phyloP scores from a whole-genome alignment of 2,329 filamentous ascomycete species.

The Ceratocystiopsis brevicomis region DNA sequence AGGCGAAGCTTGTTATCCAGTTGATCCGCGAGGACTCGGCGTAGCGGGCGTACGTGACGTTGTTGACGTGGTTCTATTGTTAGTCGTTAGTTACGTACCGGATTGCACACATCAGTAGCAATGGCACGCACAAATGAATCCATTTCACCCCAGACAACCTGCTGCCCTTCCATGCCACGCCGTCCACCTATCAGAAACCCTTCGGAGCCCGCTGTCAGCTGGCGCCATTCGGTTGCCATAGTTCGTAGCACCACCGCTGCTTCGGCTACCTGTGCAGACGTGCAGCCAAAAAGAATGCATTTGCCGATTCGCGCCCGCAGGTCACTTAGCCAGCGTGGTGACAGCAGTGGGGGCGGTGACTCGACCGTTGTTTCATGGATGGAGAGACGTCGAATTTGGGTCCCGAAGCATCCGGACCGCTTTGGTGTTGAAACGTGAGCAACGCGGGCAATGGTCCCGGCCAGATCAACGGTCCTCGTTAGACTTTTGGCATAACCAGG shows the following conservation, averaged over 20 bases:
- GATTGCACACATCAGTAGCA: no score
- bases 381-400: no score
- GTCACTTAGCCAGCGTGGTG: slow-evolving; percentile 46
- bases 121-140: slow-evolving; percentile 28
- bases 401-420: no score
- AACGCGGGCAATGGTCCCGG: no score
- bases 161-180: slow-evolving; percentile 43
- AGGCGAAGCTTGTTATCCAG: slow-evolving; percentile 54
- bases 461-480: no score
- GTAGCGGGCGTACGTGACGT: slow-evolving; percentile 65
- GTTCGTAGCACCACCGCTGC: slow-evolving; percentile 40
- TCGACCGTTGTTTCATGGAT: no score
- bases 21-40: slow-evolving; percentile 67
- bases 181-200: slow-evolving; percentile 50
- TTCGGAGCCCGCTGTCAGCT: slow-evolving; percentile 52
- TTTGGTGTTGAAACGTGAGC: no score
- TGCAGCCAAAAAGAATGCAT: slow-evolving; percentile 57
- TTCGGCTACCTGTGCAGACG: slow-evolving; percentile 33
- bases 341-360: slow-evolving; percentile 8
- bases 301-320: slow-evolving; percentile 49
- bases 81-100: background rate
- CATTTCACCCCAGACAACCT: slow-evolving; percentile 74
- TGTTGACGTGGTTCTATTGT: slow-evolving; percentile 58
- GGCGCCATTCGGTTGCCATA: slow-evolving; percentile 49
- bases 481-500: no score